These are phyloP conservation scores for Capsella bursapastoris DNA, from an alignment of 345 rosid species.

Conservation along the genomic window DNA sequence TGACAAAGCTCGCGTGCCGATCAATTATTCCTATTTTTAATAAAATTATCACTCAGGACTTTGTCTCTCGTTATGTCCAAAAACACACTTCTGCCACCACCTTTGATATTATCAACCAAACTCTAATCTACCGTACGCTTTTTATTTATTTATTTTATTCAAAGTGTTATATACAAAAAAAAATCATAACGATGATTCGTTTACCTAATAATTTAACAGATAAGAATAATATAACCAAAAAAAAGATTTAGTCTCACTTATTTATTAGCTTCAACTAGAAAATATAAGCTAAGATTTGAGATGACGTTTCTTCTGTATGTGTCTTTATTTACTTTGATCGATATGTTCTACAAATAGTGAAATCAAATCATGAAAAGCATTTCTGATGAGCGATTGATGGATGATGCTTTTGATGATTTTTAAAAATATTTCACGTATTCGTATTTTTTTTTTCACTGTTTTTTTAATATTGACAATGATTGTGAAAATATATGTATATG, in stretches of 20 bases:
- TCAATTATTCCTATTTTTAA: slow-evolving; percentile 27
- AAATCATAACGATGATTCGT: background rate
- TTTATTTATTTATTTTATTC: background rate
- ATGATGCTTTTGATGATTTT: background rate
- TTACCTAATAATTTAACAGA: slow-evolving; percentile 31
- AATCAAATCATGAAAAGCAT: slow-evolving; percentile 25
- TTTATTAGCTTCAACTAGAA: background rate
- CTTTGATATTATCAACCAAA: slow-evolving; percentile 27
- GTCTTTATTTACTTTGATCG: slow-evolving; percentile 6
- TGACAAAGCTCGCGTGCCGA: slow-evolving; percentile 44
- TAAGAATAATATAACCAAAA: slow-evolving; percentile 30
- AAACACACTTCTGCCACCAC: slow-evolving; percentile 2
- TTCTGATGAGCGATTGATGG: background rate
- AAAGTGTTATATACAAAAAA: too few relatives aligned
- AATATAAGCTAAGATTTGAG: slow-evolving; percentile 3
- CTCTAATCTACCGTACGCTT: slow-evolving; percentile 40
- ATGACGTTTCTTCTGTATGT: slow-evolving; percentile 24
- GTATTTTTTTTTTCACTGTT: background rate
- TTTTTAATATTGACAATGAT: slow-evolving; percentile 15
- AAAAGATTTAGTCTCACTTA: slow-evolving; percentile 1
- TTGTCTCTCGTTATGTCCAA: slow-evolving; percentile 34
- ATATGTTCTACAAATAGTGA: slow-evolving; percentile 9
- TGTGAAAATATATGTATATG: background rate
- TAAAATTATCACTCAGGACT: background rate
- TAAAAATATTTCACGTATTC: too few relatives aligned